phyloP scores from a whole-genome alignment of 164 flowering plant species.

The Annona squamosa region DNA sequence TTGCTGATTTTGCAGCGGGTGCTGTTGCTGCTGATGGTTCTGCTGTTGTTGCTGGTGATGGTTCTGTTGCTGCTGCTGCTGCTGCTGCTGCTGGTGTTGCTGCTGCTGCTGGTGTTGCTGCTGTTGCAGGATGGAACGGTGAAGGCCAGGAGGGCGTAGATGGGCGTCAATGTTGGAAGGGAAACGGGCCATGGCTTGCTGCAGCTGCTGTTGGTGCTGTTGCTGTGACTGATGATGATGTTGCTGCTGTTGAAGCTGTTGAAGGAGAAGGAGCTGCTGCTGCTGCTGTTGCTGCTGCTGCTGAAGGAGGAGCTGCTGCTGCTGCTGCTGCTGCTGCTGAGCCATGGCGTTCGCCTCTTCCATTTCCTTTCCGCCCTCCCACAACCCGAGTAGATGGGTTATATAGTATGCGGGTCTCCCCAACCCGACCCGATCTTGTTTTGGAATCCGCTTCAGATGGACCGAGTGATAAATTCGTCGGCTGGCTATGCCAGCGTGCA shows the following conservation, averaged over 20 bases:
- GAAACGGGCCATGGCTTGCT: constrained; percentile 71
- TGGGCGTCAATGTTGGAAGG: constrained; percentile 95
- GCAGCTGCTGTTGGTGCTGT: constrained; percentile 37
- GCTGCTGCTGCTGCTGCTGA: constrained; percentile 43
- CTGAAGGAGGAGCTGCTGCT: constrained; percentile 34
- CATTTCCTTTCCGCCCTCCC: constrained; percentile 20
- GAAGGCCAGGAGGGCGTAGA: constrained; percentile 55
- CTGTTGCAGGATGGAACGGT: constrained; percentile 28
- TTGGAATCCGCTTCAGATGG: too few species aligned
- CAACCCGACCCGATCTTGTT: background rate
- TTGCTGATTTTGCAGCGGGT: constrained; percentile 29
- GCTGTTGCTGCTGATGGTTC: constrained; percentile 1
- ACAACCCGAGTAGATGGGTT: background rate
- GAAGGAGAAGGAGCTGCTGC: constrained; percentile 24
- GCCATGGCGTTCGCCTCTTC: constrained; percentile 48
- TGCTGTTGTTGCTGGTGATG: constrained; percentile 16
- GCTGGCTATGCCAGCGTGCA: too few species aligned
- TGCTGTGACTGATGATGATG: constrained; percentile 31
- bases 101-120: constrained; percentile 15
- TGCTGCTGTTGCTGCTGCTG: constrained; percentile 29
- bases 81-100: constrained; percentile 3
- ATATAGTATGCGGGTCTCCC: background rate
- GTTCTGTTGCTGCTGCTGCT: constrained; percentile 15
- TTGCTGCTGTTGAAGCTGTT: constrained; percentile 19
- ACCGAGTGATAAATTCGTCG: too few species aligned